These are phyloP conservation scores for Furculomyces boomerangus DNA, from an alignment of 371 early-diverging fungal species.

Conservation along the genomic window DNA sequence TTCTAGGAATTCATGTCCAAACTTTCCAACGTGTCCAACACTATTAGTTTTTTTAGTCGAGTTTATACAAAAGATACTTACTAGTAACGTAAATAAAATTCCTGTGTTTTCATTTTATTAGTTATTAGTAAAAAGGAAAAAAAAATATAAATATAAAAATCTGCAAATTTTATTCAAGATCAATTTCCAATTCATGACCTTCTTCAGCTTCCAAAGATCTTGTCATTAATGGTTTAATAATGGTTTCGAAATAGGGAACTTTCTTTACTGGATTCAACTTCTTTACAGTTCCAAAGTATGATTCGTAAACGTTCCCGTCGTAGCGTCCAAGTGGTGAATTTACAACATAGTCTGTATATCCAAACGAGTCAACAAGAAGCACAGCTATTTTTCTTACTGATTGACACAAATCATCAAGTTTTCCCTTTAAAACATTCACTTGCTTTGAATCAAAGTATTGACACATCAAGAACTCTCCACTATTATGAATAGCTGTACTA, in stretches of 20 bases:
- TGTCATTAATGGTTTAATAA: conserved; percentile 65
- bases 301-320: conserved; percentile 75
- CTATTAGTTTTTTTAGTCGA: conserved; percentile 19
- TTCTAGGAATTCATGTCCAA: conserved; percentile 96
- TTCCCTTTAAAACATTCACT: conserved; percentile 38
- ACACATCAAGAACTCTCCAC: conserved; percentile 73
- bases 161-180: conserved; percentile 8
- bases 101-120: conserved; percentile 23
- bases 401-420: conserved; percentile 48
- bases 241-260: conserved; percentile 58
- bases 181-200: conserved; percentile 25
- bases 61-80: conserved; percentile 26
- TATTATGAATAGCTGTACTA: conserved; percentile 62
- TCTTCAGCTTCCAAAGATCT: conserved; percentile 26
- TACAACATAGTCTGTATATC: conserved; percentile 66
- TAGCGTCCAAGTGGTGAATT: conserved; percentile 76
- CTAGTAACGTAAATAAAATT: conserved; percentile 78
- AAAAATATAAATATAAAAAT: background rate
- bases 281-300: conserved; percentile 71
- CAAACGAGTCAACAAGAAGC: conserved; percentile 73
- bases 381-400: conserved; percentile 61
- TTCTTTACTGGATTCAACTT: conserved; percentile 47
- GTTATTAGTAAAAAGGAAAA: no score
- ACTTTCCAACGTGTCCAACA: conserved; percentile 82
- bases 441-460: conserved; percentile 62